A percentile compares a stretch with the other conserved stretches of the same genome.
Conservation (phyloP, 768 basidiomycete species). For the Mycena floridula region DNA sequence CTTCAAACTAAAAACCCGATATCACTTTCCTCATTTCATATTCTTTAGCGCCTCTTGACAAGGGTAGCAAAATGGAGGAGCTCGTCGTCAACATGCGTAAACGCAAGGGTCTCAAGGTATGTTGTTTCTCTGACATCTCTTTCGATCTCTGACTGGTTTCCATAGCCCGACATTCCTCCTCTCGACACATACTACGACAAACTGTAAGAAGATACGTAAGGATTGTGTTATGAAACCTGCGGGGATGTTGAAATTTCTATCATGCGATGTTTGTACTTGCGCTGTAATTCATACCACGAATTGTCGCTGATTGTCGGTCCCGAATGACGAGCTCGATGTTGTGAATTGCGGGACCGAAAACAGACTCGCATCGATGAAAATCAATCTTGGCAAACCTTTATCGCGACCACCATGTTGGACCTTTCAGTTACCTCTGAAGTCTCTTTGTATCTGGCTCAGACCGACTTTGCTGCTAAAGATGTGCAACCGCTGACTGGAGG, state of each 20-base stretch:
- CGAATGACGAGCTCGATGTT: background rate
- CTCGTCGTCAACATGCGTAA: constrained; percentile 76
- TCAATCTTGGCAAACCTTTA: too few relatives aligned
- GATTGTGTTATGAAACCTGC: too few relatives aligned
- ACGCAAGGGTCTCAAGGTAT: constrained; percentile 93
- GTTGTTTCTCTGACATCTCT: constrained; percentile 4
- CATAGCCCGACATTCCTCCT: constrained; percentile 78
- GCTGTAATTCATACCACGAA: constrained; percentile 12
- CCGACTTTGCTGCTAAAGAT: constrained; percentile 37
- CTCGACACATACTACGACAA: constrained; percentile 95
- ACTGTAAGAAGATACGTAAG: too few relatives aligned
- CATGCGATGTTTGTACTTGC: constrained; percentile 31
- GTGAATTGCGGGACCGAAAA: background rate
- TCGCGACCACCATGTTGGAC: too few relatives aligned
- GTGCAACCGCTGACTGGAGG: constrained; percentile 46
- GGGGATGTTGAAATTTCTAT: too few relatives aligned
- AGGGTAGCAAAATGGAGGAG: constrained; percentile 87
- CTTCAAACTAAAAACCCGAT: background rate
- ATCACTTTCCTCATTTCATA: background rate
- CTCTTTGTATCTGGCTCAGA: constrained; percentile 47
- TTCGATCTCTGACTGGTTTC: constrained; percentile 10
- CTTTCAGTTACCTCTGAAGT: too few relatives aligned
- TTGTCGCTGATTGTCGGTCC: constrained; percentile 24
- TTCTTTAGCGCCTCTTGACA: constrained; percentile 67
- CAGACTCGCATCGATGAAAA: too few relatives aligned